Conservation (phyloP, 495 filamentous ascomycete species). For the Penicillium desertorum region DNA sequence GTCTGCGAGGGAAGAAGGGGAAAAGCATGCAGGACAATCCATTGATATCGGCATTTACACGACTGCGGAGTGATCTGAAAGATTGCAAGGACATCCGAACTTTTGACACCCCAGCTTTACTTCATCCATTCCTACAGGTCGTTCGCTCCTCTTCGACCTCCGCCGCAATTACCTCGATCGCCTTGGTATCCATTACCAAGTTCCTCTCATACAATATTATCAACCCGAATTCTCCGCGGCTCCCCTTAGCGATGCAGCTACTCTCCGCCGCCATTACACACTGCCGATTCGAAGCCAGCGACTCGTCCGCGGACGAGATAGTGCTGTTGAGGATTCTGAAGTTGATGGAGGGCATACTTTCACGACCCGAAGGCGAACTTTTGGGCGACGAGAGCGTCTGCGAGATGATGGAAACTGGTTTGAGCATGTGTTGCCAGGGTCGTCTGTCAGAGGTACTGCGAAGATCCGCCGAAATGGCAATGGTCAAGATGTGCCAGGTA, state of each 20-base stretch:
- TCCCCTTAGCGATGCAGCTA: conserved; percentile 89
- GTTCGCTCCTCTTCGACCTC: conserved; percentile 96
- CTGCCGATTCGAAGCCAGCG: conserved; percentile 95
- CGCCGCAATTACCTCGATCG: conserved; percentile 91
- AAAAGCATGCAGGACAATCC: conserved; percentile 99
- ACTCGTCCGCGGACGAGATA: conserved; percentile 91
- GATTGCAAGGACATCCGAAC: conserved; percentile 88
- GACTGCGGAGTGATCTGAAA: conserved; percentile 82
- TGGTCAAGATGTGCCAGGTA: conserved; percentile 98
- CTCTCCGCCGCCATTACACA: conserved; percentile 95
- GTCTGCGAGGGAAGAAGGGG: conserved; percentile 91
- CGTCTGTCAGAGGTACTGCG: conserved; percentile 88
- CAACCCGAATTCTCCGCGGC: conserved; percentile 73
- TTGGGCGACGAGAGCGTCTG: conserved; percentile 96
- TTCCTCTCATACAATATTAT: conserved; percentile 96
- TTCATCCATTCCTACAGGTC: conserved; percentile 96
- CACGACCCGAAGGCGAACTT: conserved; percentile 84
- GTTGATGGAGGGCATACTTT: conserved; percentile 97
- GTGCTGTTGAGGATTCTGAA: conserved; percentile 91
- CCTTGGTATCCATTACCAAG: conserved; percentile 93
- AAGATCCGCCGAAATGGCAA: conserved; percentile 90
- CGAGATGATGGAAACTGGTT: conserved; percentile 98
- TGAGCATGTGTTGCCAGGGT: conserved; percentile 96
- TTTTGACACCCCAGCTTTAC: conserved; percentile 85
- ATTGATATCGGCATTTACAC: conserved; percentile 91